phyloP scores from a whole-genome alignment of 1,139 yeast species.

The Schwanniomyces etchellsii region DNA sequence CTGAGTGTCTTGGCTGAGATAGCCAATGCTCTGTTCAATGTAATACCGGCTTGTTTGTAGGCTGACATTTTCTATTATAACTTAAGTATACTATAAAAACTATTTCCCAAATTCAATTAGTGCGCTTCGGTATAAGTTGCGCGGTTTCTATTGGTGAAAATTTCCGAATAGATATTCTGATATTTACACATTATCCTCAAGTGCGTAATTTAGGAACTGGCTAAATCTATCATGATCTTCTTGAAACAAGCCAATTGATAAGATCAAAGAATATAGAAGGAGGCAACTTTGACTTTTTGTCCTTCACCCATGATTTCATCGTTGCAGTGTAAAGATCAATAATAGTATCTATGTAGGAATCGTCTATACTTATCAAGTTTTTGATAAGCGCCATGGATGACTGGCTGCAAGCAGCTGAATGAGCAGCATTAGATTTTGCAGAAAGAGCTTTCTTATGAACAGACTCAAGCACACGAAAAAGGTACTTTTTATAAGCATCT shows the following conservation, averaged over 20 bases:
- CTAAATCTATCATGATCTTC: conserved; percentile 12
- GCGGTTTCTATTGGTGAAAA: conserved; percentile 6
- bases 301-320: conserved; percentile 56
- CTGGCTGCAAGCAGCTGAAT: conserved; percentile 54
- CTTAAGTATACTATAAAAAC: background rate
- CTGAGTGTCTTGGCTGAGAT: conserved; percentile 89
- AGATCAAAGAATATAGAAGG: conserved; percentile 70
- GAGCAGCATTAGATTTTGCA: conserved; percentile 40
- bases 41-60: conserved; percentile 83
- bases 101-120: background rate
- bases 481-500: conserved; percentile 11
- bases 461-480: conserved; percentile 22
- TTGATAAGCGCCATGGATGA: conserved; percentile 60
- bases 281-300: conserved; percentile 44
- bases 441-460: conserved; percentile 39
- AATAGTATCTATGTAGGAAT: conserved; percentile 26
- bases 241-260: conserved; percentile 69
- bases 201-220: background rate
- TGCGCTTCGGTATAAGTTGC: background rate
- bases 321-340: conserved; percentile 53
- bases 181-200: conserved; percentile 4
- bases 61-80: conserved; percentile 46
- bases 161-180: conserved; percentile 4
- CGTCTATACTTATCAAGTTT: conserved; percentile 37
- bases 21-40: conserved; percentile 86